phyloP scores from a whole-genome alignment of 805 yeast species.

The Scheffersomyces coipomensis region DNA sequence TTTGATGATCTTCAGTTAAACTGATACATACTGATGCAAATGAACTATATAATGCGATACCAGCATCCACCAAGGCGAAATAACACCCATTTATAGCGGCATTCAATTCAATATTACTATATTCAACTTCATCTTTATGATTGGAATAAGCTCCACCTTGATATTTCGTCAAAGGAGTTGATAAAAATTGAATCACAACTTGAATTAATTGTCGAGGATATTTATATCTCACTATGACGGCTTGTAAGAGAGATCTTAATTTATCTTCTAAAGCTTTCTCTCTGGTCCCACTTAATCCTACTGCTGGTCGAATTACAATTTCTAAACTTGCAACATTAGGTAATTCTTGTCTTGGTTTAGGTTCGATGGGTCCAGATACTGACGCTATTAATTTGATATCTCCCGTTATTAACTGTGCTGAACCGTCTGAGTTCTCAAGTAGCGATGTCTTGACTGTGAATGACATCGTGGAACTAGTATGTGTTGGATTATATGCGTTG shows the following conservation, averaged over 20 bases:
- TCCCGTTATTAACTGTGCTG: conserved; percentile 56
- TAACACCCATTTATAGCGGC: conserved; percentile 72
- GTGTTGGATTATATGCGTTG: not conserved
- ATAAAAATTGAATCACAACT: conserved; percentile 40
- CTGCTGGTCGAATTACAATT: conserved; percentile 72
- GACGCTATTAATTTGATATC: conserved; percentile 64
- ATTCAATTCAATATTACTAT: conserved; percentile 53
- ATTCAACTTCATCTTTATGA: conserved; percentile 15
- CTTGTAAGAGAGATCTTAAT: conserved; percentile 57
- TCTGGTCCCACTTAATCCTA: conserved; percentile 71
- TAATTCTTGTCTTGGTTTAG: conserved; percentile 75
- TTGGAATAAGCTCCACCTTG: conserved; percentile 8
- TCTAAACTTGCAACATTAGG: conserved; percentile 80
- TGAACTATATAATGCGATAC: conserved; percentile 64
- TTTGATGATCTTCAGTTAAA: conserved; percentile 7
- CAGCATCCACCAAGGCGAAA: conserved; percentile 79
- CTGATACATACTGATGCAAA: conserved; percentile 52
- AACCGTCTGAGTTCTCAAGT: conserved; percentile 74
- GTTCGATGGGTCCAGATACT: conserved; percentile 90
- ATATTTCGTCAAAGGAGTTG: conserved; percentile 19
- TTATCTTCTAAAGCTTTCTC: conserved; percentile 77
- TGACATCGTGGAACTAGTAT: conserved; percentile 4
- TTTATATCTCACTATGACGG: conserved; percentile 56
- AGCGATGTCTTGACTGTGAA: conserved; percentile 23
- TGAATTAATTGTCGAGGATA: conserved; percentile 72